Conservation (phyloP, 2,329 filamentous ascomycete genomes). For the Xylariaceae sp. region DNA sequence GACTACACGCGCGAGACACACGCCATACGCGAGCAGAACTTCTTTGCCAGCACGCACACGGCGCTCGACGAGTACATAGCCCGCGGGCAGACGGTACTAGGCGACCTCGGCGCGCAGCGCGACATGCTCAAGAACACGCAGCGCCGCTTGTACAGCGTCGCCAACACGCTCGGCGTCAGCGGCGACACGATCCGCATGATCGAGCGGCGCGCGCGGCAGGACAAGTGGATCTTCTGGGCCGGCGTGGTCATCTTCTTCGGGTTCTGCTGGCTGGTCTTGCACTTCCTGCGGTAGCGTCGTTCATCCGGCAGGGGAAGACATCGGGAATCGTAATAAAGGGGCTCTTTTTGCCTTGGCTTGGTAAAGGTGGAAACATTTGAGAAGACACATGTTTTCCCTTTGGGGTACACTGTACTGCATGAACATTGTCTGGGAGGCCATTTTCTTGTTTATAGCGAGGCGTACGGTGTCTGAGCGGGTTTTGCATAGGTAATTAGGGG, state of each 20-base stretch:
- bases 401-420: background rate
- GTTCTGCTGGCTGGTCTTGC: constrained; percentile 89
- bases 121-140: constrained; percentile 96
- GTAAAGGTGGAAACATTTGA: no score
- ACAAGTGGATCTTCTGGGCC: constrained; percentile 96
- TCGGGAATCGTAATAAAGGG: no score
- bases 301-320: constrained; percentile 8
- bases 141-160: constrained; percentile 82
- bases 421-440: constrained; percentile 1
- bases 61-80: constrained; percentile 94
- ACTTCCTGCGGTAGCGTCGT: constrained; percentile 64
- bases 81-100: constrained; percentile 81
- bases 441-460: constrained; percentile 17
- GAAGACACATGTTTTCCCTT: no score
- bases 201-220: constrained; percentile 82
- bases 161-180: constrained; percentile 87
- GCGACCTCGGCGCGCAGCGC: constrained; percentile 81
- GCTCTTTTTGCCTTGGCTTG: no score
- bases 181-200: constrained; percentile 98
- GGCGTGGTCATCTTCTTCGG: constrained; percentile 81
- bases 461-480: constrained; percentile 14
- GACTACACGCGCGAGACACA: constrained; percentile 73
- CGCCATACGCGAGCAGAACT: constrained; percentile 82
- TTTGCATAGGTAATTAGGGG: constrained; percentile 9
- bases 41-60: constrained; percentile 75